Evolutionary conservation across 441 rosid species (phyloP), one percentile per base, ranked within the genome.

Genomic region (Syzygium malaccense): DNA sequence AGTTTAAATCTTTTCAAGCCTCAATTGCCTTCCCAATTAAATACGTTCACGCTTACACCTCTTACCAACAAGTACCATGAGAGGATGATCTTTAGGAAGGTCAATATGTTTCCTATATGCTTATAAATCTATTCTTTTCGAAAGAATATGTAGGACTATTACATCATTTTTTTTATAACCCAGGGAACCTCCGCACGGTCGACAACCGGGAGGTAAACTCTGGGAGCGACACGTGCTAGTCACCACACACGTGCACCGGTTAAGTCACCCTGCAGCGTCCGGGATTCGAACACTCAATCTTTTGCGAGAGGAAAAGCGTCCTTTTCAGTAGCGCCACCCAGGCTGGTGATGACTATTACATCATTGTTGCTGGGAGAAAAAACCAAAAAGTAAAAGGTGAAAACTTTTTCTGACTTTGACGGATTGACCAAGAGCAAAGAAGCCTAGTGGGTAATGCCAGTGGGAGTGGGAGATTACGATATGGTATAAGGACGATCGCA

Each of bases 41-140:
- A 45, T 45, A 45, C 0, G 48, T 45, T 2, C 9, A 45, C 9
- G 2, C 48, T 45, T 45, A 45, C 9, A 45, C 48, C 48, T 45
- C 0, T 45, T 30, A 15, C 23, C 10, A 2, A 64, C 15, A 62
- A 0, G 7, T 14, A 14, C 11, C 30, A 6, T 28, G 2, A 5
- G 37, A 64, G 10, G 20, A 64, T 64, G 71, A 64, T 64, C 20
- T 14, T n/a, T 14, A n/a, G 71, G 71, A 64, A 15, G 1, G 75
- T 15, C 37, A 64, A 4, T 30, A 30, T 14, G 37, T 64, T 30
- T 30, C 23, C 32, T 19, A 66, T 32, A 12, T 17, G 78, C 12
- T 66, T 32, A 32, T 2, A 66, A 66, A 33, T 66, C 7, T 66
- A 66, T 66, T 66, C 45, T 66, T 66, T 6, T 10, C 4, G 19